phyloP scores from a whole-genome alignment of 139 green algal genomes.

The Tetraselmis striata region DNA sequence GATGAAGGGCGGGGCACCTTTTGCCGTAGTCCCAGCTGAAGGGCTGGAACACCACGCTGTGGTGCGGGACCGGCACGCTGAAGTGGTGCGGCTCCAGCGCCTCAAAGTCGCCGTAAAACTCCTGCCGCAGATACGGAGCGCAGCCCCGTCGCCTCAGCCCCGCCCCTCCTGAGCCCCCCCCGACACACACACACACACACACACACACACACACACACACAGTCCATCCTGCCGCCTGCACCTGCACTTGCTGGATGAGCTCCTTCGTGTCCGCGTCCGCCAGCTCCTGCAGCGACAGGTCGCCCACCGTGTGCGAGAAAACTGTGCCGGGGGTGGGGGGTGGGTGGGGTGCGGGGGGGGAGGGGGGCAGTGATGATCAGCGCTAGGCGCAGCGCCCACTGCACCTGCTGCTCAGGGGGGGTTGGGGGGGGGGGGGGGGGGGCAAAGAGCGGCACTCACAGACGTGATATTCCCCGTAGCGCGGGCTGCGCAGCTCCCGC shows the following conservation, averaged over 20 bases:
- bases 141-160: too few species aligned
- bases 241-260: slow-evolving; percentile 63
- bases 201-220: too few species aligned
- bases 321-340: too few species aligned
- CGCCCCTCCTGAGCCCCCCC: too few species aligned
- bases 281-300: slow-evolving; percentile 87
- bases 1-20: too few species aligned
- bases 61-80: slow-evolving; percentile 46
- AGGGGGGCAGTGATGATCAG: neutral
- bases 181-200: too few species aligned
- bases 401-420: neutral
- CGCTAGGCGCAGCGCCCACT: neutral
- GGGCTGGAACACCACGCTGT: slow-evolving; percentile 33
- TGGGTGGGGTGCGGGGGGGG: too few species aligned
- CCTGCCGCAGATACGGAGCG: too few species aligned
- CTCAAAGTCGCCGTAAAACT: slow-evolving; percentile 86
- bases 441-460: too few species aligned
- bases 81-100: slow-evolving; percentile 80
- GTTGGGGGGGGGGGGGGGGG: neutral
- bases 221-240: too few species aligned
- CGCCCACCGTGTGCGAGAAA: slow-evolving; percentile 84
- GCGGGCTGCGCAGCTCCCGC: slow-evolving; percentile 71
- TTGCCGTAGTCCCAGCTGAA: slow-evolving; percentile 44
- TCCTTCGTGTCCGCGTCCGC: slow-evolving; percentile 82
- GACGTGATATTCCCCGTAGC: slow-evolving; percentile 80